Evolutionary conservation across 2,329 filamentous ascomycete genomes (phyloP), one percentile per base, ranked within the genome.

Genomic region (Botrytis medusae): DNA sequence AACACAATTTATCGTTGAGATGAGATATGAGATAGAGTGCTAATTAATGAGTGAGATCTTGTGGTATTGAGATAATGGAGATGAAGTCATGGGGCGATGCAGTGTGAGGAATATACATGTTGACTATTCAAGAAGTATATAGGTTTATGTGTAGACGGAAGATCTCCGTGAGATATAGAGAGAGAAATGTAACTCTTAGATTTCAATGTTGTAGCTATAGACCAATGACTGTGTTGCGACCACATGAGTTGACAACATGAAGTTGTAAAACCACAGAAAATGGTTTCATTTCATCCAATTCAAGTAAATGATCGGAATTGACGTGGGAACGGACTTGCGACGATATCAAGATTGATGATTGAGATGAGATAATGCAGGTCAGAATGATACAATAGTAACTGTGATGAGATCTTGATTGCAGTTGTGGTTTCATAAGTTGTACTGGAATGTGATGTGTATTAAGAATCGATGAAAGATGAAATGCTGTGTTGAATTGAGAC

Each of bases 331-430:
- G 29, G 4, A 65, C 20, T 48, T 25, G 12, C 20, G 48, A 29
- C 62, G 62, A 48, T 65, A 44, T 65, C 16, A 20, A 32, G 42
- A 65, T 34, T 5, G 29, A 29, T 34, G 42, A 25, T 37, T 65
- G 62, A 48, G 62, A 65, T 48, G 62, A 65, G 29, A 65, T 48
- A 65, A 48, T 37, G 62, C 42, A 48, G 42, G 20, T 48, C n/a
- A 48, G 20, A 9, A 48, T 40, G 29, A 48, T 25, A 12, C 29
- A 48, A 25, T 4, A 34, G 29, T 8, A 9, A 65, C 0, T 48
- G 62, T 48, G 62, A 65, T 37, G 20, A 46, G 62, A 48, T 65
- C 22, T 65, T 64, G n/a, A 46, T n/a, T 64, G 61, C 42, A 20
- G 20, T 65, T 25, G 62, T 25, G 22, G 16, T 34, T 25, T 6